Base-by-base conservation (phyloP, 2,329 filamentous ascomycete species). In the Xylaria sp. region DNA sequence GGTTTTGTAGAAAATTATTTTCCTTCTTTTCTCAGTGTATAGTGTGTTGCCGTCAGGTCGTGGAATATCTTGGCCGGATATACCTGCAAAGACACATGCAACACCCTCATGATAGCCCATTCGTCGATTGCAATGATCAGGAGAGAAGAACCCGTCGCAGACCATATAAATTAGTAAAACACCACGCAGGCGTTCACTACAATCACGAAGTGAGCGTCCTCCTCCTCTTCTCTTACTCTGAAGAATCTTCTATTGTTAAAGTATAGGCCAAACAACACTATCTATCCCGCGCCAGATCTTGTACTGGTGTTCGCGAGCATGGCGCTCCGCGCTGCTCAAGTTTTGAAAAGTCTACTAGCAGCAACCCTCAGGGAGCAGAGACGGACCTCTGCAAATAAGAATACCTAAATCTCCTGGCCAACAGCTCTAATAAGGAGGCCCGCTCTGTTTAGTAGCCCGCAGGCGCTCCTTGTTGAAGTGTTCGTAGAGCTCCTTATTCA, bases 221-320 rank as follows among this genome's bases (percentile, higher is more conserved):
- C 4, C 28, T 28, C 28, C 23, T 23, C 23, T 2, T 23, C 23
- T 23, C 23, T 23, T 2, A 2, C 23, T 23, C 23, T 23, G 23
- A 23, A 23, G 23, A 23, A 23, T 23, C 23, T 23, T 23, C 2
- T 28, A 28, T 28, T 28, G 28, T 28, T 28, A 4, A 28, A 4
- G 28, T 28, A 6, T 3, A 28, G 28, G 28, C n/a, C n/a, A n/a
- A 1, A 11, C 20, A 15, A 38, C 11, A 38, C 38, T 38, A 1
- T 59, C 62, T 10, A 51, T 10, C 4, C 6, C 17, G 2, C 46
- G 7, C 54, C 46, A 65, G 26, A 65, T 44, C 11, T 46, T 46
- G 17, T 65, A 17, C 10, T 65, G 63, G 4, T 65, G 63, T 26
- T 38, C n/a, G 3, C 63, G 56, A 6, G 56, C 56, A 15, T 65